These are phyloP conservation scores for Globisporangium nagaii DNA, from an alignment of 352 stramenopile species.

Conservation along the genomic window DNA sequence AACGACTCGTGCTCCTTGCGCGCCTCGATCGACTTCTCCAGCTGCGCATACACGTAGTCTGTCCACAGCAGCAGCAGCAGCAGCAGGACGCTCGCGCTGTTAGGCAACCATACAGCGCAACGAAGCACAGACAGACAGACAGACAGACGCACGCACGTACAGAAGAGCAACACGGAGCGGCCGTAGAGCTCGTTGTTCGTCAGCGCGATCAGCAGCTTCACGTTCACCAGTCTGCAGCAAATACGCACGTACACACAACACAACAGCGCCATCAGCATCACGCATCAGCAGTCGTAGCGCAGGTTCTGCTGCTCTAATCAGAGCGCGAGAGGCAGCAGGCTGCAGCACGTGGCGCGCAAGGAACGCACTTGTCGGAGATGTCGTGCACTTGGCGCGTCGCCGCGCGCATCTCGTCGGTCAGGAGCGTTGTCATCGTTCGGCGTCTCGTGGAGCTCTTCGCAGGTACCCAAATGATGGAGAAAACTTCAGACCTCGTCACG, in stretches of 20 bases:
- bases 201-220: slow-evolving; percentile 62
- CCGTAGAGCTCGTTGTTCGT: slow-evolving; percentile 66
- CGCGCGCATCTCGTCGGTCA: slow-evolving; percentile 45
- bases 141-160: slow-evolving; percentile 23
- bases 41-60: slow-evolving; percentile 67
- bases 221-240: slow-evolving; percentile 42
- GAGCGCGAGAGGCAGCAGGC: neutral
- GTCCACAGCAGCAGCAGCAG: neutral
- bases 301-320: neutral
- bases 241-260: neutral
- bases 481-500: slow-evolving; percentile 4
- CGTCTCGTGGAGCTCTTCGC: neutral
- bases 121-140: neutral
- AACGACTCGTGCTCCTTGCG: slow-evolving; percentile 42
- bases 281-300: neutral
- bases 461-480: neutral
- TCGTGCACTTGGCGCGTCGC: slow-evolving; percentile 43
- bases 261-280: neutral
- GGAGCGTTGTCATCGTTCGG: neutral
- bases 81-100: neutral
- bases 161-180: slow-evolving; percentile 61
- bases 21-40: slow-evolving; percentile 43
- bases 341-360: neutral
- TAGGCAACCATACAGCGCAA: too few species aligned
- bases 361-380: slow-evolving; percentile 47